Evolutionary conservation across 2,329 filamentous ascomycete genomes (phyloP).

Genomic region (Coniella lustricola): DNA sequence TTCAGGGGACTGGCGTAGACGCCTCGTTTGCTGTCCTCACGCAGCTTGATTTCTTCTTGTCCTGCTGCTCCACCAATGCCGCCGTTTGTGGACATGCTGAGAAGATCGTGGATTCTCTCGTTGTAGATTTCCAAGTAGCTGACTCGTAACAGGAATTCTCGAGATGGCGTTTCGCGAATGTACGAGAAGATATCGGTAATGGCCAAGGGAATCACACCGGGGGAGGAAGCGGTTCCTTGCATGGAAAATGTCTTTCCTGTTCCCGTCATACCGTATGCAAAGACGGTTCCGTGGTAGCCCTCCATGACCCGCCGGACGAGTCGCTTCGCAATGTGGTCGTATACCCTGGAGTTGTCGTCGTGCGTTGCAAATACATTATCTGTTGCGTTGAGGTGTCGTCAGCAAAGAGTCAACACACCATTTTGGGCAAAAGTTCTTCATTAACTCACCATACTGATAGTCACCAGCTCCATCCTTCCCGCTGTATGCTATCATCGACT

Average conservation of each 20-base stretch:
- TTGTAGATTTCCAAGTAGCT: constrained; percentile 99
- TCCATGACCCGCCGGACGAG: constrained; percentile 97
- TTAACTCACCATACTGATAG: constrained; percentile 73
- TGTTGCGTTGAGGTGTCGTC: constrained; percentile 29
- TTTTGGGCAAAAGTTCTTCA: not conserved
- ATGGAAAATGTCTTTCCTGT: constrained; percentile 99
- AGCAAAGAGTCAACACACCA: not conserved
- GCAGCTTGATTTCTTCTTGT: constrained; percentile 93
- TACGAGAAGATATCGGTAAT: constrained; percentile 99
- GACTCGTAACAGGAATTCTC: constrained; percentile 89
- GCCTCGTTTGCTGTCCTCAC: constrained; percentile 91
- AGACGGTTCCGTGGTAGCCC: constrained; percentile 96
- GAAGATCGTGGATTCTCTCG: constrained; percentile 88
- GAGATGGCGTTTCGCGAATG: constrained; percentile 89
- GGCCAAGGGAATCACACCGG: constrained; percentile 91
- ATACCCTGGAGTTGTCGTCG: constrained; percentile 91
- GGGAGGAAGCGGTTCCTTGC: constrained; percentile 93
- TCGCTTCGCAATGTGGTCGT: constrained; percentile 88
- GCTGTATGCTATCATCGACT: constrained; percentile 72
- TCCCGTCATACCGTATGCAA: constrained; percentile 98
- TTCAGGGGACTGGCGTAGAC: constrained; percentile 95
- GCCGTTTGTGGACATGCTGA: constrained; percentile 63
- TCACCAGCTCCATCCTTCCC: constrained; percentile 81
- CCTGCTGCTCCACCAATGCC: constrained; percentile 45
- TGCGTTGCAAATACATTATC: constrained; percentile 95